Base-by-base conservation (phyloP, 202 grass and related monocot genomes). In the Alloteropsis angusta region DNA sequence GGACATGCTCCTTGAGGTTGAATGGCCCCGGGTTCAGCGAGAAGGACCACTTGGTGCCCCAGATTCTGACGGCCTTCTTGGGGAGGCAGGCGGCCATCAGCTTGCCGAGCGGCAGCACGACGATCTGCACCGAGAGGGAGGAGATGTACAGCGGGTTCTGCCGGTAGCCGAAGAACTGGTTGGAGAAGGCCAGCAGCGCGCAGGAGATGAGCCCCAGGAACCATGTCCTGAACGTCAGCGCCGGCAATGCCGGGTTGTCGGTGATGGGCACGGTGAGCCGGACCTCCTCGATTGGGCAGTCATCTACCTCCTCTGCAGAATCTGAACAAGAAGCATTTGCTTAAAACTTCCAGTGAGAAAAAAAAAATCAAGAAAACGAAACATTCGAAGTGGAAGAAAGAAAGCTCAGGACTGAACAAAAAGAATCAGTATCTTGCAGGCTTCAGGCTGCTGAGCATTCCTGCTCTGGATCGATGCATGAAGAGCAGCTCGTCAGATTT, bases 1-100 rank as follows among this genome's bases (percentile, higher is more conserved):
- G 81, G 9, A 92, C 91, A 30, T 94, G 94, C 83, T 97, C 94
- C 87, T 97, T 97, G 71, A 97, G 71, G 78, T 91, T 94, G 89
- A 97, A 97, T 0, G 94, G 94, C 0, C 94, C 94, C 0, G 94
- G 91, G 79, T 97, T 97, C 4, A 97, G 77, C 0, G 94, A 92
- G 85, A 97, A 97, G 15, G 84, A 87, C 86, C 88, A 91, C 2
- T 47, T 3, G 41, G 83, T 86, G 76, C 81, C 73, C 39, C 18
- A 49, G 46, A 97, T 0, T 26, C 65, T 26, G 60, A 96, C 9
- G 28, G 45, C 17, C 71, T 57, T 88, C 7, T 1, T 26, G 14
- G 93, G 93, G 35, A 97, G 87, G 43, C 38, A 78, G 9, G 62
- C 83, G 4, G 93, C 90, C 93, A 97, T 90, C 25, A 88, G 74